Conservation (phyloP, 2,329 filamentous ascomycete genomes). For the Zymoseptoria passerinii region DNA sequence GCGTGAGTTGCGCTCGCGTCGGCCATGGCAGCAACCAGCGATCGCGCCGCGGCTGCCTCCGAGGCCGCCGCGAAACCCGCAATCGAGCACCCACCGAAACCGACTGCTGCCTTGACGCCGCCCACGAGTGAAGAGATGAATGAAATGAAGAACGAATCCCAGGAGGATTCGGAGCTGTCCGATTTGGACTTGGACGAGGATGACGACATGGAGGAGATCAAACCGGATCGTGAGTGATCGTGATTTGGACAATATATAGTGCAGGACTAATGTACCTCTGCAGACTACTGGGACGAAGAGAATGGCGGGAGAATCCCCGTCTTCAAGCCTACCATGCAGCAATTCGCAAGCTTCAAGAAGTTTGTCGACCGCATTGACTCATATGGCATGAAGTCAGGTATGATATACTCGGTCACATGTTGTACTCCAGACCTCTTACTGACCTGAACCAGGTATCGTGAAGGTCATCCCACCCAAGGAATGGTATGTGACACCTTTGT, state of each 20-base stretch:
- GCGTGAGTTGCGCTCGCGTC: neutral
- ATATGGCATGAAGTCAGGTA: conserved; percentile 95
- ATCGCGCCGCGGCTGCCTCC: neutral
- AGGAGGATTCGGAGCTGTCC: conserved; percentile 40
- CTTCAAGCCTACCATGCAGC: conserved; percentile 89
- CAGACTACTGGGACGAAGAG: conserved; percentile 62
- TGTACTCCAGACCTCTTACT: neutral
- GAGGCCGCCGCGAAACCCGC: conserved; percentile 19
- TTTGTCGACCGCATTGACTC: conserved; percentile 86
- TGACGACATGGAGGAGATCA: conserved; percentile 49
- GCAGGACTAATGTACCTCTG: conserved; percentile 55
- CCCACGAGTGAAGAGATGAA: conserved; percentile 46
- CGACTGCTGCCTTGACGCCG: conserved; percentile 38
- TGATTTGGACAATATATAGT: conserved; percentile 18
- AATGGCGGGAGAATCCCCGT: conserved; percentile 70
- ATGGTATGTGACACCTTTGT: conserved; percentile 57
- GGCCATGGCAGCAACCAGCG: neutral
- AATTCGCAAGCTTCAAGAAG: conserved; percentile 87
- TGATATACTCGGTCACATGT: conserved; percentile 59
- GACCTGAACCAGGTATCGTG: conserved; percentile 68
- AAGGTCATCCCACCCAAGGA: conserved; percentile 90
- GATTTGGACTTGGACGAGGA: conserved; percentile 40
- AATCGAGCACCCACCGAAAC: conserved; percentile 17
- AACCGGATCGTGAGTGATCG: conserved; percentile 48
- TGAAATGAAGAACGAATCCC: conserved; percentile 32